phyloP scores from a whole-genome alignment of 2,329 filamentous ascomycete genomes.

The Pseudofabraea citricarpa region DNA sequence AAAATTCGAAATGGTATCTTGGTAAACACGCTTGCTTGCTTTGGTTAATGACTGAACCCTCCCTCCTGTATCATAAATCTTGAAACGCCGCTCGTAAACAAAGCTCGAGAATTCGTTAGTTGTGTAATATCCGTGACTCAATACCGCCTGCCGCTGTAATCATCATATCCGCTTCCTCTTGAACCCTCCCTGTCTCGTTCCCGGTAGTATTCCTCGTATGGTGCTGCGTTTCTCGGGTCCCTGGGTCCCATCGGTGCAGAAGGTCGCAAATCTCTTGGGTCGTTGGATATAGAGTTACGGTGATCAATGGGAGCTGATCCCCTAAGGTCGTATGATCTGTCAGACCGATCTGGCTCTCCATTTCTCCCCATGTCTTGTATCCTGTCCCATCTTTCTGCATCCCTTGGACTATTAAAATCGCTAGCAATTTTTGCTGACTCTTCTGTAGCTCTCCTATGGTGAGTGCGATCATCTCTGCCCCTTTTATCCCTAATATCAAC shows the following conservation, averaged over 20 bases:
- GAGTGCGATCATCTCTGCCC: not conserved
- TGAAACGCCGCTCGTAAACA: not conserved
- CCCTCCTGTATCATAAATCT: not conserved
- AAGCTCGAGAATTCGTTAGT: no score
- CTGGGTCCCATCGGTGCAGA: not conserved
- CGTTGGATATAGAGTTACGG: not conserved
- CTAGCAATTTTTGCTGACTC: not conserved
- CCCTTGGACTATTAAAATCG: conserved; percentile 1
- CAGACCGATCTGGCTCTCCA: not conserved
- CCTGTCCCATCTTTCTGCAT: conserved; percentile 4
- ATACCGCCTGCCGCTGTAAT: not conserved
- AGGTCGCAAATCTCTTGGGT: not conserved
- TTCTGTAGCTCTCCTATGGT: not conserved
- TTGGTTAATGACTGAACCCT: not conserved
- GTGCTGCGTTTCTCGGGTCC: not conserved
- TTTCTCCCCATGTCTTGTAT: not conserved
- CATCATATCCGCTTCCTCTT: not conserved
- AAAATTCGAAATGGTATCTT: not conserved
- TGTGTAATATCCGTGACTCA: no score
- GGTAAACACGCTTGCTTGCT: not conserved
- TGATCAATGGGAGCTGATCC: not conserved
- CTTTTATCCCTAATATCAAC: conserved; percentile 1
- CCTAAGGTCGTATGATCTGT: not conserved
- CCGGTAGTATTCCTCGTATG: conserved; percentile 1
- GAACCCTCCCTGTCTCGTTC: not conserved